A percentile compares a stretch with the other conserved stretches of the same genome.
phyloP scores from a whole-genome alignment of 2,329 filamentous ascomycete genomes.

The Paecilomyces sp. region DNA sequence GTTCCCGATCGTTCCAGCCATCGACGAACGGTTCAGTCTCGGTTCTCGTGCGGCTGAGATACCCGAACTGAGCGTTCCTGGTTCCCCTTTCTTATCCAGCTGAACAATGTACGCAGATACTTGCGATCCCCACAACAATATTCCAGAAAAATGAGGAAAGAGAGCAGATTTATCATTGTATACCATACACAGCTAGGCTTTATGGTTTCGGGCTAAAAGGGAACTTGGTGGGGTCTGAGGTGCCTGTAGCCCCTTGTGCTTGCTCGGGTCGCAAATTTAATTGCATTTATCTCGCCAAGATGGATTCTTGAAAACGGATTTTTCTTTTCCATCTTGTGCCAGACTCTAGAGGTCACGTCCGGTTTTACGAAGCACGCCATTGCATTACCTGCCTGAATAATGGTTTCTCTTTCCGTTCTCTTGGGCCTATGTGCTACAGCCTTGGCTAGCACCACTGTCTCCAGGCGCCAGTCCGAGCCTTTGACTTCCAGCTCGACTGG shows the following conservation, averaged over 20 bases:
- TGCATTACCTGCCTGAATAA: background rate
- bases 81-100: background rate
- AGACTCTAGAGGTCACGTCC: too few relatives aligned
- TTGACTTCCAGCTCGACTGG: constrained; percentile 2
- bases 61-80: background rate
- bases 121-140: background rate
- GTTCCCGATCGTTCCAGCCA: background rate
- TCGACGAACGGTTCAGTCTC: background rate
- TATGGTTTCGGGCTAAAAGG: too few relatives aligned
- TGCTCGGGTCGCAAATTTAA: too few relatives aligned
- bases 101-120: too few relatives aligned
- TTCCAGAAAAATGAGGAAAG: background rate
- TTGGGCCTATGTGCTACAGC: background rate
- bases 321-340: background rate
- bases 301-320: too few relatives aligned
- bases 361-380: background rate
- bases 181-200: too few relatives aligned
- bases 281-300: too few relatives aligned
- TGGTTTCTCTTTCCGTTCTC: background rate
- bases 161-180: background rate
- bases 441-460: background rate
- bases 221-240: too few relatives aligned
- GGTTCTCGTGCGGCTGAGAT: background rate
- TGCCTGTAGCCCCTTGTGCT: too few relatives aligned
- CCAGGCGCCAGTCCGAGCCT: background rate